Evolutionary conservation across 371 early-diverging fungal genomes (phyloP).

Genomic region (Mucor mucedo): DNA sequence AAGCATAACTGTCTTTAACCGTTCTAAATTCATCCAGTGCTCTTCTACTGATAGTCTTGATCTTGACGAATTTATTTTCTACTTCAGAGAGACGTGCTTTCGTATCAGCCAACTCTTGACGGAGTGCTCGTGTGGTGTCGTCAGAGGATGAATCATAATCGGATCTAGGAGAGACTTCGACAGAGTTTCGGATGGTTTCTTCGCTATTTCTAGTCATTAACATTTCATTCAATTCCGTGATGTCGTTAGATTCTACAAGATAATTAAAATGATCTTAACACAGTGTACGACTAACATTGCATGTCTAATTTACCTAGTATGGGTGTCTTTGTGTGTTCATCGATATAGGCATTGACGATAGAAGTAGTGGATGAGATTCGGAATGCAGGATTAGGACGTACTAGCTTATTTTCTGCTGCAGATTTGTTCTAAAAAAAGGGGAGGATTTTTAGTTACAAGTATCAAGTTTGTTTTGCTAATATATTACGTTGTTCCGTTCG

Average conservation of each 20-base stretch:
- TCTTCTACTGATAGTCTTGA: constrained; percentile 54
- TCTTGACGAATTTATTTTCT: constrained; percentile 47
- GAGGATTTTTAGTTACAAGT: not conserved
- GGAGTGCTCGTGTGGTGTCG: constrained; percentile 4
- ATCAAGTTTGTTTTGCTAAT: not conserved
- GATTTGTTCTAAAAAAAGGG: not conserved
- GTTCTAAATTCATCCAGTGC: constrained; percentile 53
- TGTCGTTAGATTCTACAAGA: constrained; percentile 15
- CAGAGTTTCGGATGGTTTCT: constrained; percentile 21
- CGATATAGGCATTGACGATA: constrained; percentile 34
- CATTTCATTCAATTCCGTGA: constrained; percentile 27
- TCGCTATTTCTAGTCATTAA: constrained; percentile 27
- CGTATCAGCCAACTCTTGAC: constrained; percentile 32
- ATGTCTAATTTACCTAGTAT: constrained; percentile 1
- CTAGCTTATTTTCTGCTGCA: not conserved
- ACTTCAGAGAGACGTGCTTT: constrained; percentile 40
- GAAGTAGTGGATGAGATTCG: constrained; percentile 32
- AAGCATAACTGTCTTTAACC: constrained; percentile 49
- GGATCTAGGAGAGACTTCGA: constrained; percentile 2
- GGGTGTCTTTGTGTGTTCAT: constrained; percentile 19
- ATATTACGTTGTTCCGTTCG: constrained; percentile 30
- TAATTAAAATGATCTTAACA: too few relatives aligned
- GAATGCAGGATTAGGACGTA: constrained; percentile 7
- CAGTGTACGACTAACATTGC: too few relatives aligned
- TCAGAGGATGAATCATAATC: not conserved